These are phyloP conservation scores for Leccinum barrowsii DNA, from an alignment of 768 basidiomycete species.

Conservation along the genomic window DNA sequence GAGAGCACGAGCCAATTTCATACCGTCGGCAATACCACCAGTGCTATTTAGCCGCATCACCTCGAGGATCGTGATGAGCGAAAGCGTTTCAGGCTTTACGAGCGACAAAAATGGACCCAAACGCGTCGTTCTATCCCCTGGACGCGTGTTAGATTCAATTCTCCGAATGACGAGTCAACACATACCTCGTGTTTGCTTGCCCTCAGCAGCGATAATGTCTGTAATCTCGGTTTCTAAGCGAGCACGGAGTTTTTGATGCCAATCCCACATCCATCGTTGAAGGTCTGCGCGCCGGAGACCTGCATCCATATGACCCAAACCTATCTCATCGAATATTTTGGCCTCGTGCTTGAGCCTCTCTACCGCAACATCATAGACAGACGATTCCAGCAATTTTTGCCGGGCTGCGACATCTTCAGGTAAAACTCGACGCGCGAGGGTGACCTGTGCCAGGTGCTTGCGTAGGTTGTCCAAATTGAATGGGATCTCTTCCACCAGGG, in stretches of 20 bases:
- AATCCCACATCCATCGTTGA: slow-evolving; percentile 82
- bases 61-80: slow-evolving; percentile 86
- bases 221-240: slow-evolving; percentile 51
- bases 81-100: slow-evolving; percentile 73
- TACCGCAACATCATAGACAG: slow-evolving; percentile 21
- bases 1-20: slow-evolving; percentile 86
- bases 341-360: slow-evolving; percentile 65
- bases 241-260: slow-evolving; percentile 62
- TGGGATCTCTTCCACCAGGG: slow-evolving; percentile 44
- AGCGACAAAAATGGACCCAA: slow-evolving; percentile 74
- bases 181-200: slow-evolving; percentile 20
- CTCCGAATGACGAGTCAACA: neutral
- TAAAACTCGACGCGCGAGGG: slow-evolving; percentile 59
- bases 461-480: slow-evolving; percentile 76
- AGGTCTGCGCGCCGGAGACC: slow-evolving; percentile 49
- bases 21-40: slow-evolving; percentile 76
- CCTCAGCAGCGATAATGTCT: slow-evolving; percentile 40
- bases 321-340: slow-evolving; percentile 54
- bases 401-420: slow-evolving; percentile 67
- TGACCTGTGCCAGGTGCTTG: slow-evolving; percentile 60
- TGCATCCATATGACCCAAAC: slow-evolving; percentile 44
- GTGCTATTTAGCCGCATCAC: slow-evolving; percentile 76
- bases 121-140: slow-evolving; percentile 17
- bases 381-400: slow-evolving; percentile 56
- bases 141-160: neutral